phyloP scores from a whole-genome alignment of 306 rosid genomes.

The Medicago lupulina region DNA sequence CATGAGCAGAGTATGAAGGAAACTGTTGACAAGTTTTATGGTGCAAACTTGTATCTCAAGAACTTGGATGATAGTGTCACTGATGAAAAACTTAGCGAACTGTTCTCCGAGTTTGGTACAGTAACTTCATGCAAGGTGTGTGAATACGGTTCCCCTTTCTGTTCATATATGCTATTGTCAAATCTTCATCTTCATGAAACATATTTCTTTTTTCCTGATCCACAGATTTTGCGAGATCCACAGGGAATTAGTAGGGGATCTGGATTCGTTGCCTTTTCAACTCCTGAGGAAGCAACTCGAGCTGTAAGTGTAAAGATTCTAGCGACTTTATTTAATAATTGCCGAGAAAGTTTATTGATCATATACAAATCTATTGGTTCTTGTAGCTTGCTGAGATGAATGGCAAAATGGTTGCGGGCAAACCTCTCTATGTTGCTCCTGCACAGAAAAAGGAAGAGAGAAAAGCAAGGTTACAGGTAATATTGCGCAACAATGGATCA shows the following conservation, averaged over 20 bases:
- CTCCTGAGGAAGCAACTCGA: slow-evolving; percentile 71
- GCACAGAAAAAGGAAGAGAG: slow-evolving; percentile 80
- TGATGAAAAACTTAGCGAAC: slow-evolving; percentile 69
- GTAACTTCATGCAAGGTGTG: slow-evolving; percentile 72
- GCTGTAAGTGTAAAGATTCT: slow-evolving; percentile 53
- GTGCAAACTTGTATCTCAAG: slow-evolving; percentile 72
- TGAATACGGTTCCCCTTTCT: neutral
- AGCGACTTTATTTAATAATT: neutral
- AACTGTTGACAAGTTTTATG: slow-evolving; percentile 63
- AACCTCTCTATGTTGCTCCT: slow-evolving; percentile 76
- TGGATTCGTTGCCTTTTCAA: slow-evolving; percentile 73
- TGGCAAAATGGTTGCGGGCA: slow-evolving; percentile 64
- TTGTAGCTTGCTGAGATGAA: slow-evolving; percentile 69
- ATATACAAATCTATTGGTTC: slow-evolving; percentile 5
- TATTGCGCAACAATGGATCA: neutral
- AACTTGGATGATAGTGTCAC: slow-evolving; percentile 69
- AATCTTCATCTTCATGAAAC: neutral
- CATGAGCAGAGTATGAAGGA: slow-evolving; percentile 72
- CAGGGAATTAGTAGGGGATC: slow-evolving; percentile 70
- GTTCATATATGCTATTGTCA: neutral
- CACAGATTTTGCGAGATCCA: slow-evolving; percentile 65
- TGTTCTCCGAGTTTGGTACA: slow-evolving; percentile 61
- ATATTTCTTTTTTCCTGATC: neutral
- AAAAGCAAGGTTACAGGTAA: slow-evolving; percentile 78
- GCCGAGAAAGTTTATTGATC: neutral